phyloP scores from a whole-genome alignment of 129 eudicot species.

The Centella asiatica region DNA sequence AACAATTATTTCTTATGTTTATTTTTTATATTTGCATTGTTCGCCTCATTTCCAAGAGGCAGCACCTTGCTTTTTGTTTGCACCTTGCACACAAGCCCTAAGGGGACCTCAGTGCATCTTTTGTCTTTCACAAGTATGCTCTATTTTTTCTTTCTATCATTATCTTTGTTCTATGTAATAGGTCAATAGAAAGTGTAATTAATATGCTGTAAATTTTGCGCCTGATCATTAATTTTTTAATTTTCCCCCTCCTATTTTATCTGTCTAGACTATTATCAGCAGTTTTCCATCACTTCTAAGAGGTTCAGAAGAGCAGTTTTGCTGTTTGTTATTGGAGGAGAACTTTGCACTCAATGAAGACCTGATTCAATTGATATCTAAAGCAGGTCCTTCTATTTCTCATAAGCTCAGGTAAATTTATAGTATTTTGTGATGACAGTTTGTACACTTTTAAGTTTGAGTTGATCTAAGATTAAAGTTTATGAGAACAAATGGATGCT shows the following conservation, averaged over 20 bases:
- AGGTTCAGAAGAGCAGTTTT: conserved; percentile 64
- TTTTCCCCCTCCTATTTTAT: conserved; percentile 1
- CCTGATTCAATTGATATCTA: conserved; percentile 58
- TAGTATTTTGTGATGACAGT: conserved; percentile 9
- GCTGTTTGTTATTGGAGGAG: conserved; percentile 39
- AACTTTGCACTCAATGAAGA: conserved; percentile 39
- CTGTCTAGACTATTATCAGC: conserved; percentile 48
- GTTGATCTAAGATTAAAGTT: background rate
- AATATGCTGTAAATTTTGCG: background rate
- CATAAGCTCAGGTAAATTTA: conserved; percentile 47
- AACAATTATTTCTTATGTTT: too few species aligned
- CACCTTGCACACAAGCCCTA: too few species aligned
- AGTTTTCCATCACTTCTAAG: conserved; percentile 67
- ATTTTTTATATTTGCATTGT: too few species aligned
- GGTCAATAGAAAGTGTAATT: background rate
- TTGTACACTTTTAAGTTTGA: background rate
- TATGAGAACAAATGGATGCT: background rate
- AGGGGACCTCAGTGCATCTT: too few species aligned
- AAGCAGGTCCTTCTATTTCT: conserved; percentile 45
- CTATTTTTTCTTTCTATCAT: too few species aligned
- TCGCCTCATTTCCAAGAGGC: too few species aligned
- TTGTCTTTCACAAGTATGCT: too few species aligned
- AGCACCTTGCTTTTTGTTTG: too few species aligned
- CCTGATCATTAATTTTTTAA: background rate
- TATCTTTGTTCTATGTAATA: too few species aligned